Conservation (phyloP, 345 rosid genomes). For the Carallia brachiata region DNA sequence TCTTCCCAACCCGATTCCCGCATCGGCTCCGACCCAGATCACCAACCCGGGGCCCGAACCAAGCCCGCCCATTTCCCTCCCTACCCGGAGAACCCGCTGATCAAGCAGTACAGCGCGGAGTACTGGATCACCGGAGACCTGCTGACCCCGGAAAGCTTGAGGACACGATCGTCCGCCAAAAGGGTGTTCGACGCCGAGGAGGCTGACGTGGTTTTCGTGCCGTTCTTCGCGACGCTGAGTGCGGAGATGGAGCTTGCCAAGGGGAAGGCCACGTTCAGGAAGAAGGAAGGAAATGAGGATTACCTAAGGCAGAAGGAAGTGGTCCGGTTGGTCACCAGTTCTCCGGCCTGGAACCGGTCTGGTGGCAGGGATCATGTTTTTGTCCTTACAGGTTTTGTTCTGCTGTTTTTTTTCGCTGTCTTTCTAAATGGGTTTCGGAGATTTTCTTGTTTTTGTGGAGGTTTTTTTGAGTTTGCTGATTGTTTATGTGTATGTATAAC, state of each 20-base stretch:
- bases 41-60: constrained; percentile 20
- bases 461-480: too few relatives aligned
- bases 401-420: not conserved
- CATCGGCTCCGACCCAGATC: constrained; percentile 72
- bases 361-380: constrained; percentile 91
- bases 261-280: constrained; percentile 65
- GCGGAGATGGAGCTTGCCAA: constrained; percentile 88
- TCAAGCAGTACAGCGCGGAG: constrained; percentile 97
- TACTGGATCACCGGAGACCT: constrained; percentile 90
- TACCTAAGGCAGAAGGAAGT: constrained; percentile 72
- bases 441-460: too few relatives aligned
- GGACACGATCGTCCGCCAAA: constrained; percentile 53
- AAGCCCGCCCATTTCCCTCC: constrained; percentile 42
- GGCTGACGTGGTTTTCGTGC: constrained; percentile 86
- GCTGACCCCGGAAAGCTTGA: constrained; percentile 52
- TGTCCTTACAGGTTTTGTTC: constrained; percentile 68
- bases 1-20: constrained; percentile 60
- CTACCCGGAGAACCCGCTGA: constrained; percentile 76
- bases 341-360: constrained; percentile 76
- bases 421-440: too few relatives aligned
- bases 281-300: constrained; percentile 70
- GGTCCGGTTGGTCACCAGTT: constrained; percentile 51
- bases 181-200: constrained; percentile 51
- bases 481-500: too few relatives aligned
- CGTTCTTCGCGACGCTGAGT: constrained; percentile 82